Evolutionary conservation across 75 land plant genomes (phyloP).

Genomic region (Picea sitchensis): DNA sequence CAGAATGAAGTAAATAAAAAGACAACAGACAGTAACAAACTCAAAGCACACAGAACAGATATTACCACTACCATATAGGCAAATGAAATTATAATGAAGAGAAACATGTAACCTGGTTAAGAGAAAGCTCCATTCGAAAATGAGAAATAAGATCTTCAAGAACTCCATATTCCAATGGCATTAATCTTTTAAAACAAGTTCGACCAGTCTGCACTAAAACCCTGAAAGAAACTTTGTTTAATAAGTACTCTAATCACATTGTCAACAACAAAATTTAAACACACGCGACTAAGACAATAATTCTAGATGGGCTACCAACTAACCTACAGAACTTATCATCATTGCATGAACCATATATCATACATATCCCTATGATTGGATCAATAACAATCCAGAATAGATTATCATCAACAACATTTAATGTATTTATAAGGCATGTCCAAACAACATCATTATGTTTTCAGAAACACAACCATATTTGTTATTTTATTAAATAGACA

Average conservation of each 20-base stretch:
- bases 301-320: background rate
- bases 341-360: background rate
- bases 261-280: background rate
- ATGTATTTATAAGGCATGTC: too few relatives aligned
- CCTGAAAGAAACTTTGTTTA: slow-evolving; percentile 30
- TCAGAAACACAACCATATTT: background rate
- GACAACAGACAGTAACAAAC: background rate
- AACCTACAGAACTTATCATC: too few relatives aligned
- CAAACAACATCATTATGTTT: background rate
- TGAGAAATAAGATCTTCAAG: slow-evolving; percentile 96
- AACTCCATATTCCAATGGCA: slow-evolving; percentile 94
- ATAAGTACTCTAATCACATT: background rate
- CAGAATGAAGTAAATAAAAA: background rate
- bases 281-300: background rate
- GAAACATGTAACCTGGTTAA: slow-evolving; percentile 63
- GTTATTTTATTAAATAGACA: background rate
- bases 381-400: background rate
- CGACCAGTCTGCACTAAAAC: slow-evolving; percentile 95
- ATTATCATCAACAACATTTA: background rate
- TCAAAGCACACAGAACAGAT: background rate
- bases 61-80: background rate
- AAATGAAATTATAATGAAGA: background rate
- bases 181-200: slow-evolving; percentile 86
- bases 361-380: background rate
- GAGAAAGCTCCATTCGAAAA: slow-evolving; percentile 77